These are phyloP conservation scores for Coelastrella sp. DNA, from an alignment of 139 green algal genomes.

Conservation along the genomic window DNA sequence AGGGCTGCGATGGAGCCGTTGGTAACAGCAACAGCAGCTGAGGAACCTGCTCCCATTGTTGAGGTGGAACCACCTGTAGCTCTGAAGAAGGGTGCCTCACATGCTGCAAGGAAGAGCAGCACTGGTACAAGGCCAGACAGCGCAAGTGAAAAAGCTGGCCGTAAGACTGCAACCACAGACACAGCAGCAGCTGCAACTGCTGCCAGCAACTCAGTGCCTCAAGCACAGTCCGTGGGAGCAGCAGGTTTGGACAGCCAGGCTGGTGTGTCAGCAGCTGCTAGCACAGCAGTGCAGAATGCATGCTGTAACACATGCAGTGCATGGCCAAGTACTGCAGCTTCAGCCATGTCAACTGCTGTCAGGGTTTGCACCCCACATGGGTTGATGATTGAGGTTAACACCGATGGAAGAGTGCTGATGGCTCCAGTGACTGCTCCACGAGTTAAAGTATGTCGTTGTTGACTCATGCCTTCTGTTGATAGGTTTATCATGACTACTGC, in stretches of 20 bases:
- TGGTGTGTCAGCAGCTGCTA: neutral
- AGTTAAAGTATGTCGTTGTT: neutral
- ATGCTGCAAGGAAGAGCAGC: neutral
- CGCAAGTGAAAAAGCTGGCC: neutral
- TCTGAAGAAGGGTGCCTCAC: neutral
- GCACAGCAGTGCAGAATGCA: neutral
- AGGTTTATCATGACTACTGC: no score
- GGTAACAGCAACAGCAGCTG: neutral
- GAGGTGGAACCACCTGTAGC: neutral
- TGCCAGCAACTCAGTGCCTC: neutral
- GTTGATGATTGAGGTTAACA: conserved; percentile 50
- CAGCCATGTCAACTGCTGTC: conserved; percentile 37
- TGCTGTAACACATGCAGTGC: neutral
- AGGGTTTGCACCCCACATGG: conserved; percentile 44
- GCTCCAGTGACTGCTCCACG: neutral
- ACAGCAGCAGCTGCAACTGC: neutral
- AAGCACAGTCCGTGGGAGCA: neutral
- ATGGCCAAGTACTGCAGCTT: neutral
- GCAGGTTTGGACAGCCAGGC: neutral
- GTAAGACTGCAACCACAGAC: conserved; percentile 18
- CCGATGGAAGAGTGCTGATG: conserved; percentile 56
- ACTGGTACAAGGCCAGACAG: neutral
- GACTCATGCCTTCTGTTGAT: no score
- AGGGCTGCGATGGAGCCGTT: no score
- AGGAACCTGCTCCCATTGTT: neutral